Evolutionary conservation across 1,284 basidiomycete genomes (phyloP).

Genomic region (Ceratobasidium sp.): DNA sequence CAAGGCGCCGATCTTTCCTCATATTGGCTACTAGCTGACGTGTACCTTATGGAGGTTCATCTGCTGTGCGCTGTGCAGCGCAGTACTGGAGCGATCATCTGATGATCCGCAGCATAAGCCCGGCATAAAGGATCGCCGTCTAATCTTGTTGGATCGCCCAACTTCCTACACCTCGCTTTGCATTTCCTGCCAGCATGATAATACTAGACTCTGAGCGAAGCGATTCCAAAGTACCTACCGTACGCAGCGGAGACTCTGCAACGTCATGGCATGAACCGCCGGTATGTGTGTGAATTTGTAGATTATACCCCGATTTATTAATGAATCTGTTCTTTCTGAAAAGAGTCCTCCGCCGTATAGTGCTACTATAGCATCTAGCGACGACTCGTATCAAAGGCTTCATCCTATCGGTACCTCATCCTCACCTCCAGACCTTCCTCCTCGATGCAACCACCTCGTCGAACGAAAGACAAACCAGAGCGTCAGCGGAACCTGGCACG

Average conservation of each 20-base stretch:
- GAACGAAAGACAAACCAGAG: slow-evolving; percentile 8
- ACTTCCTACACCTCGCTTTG: not conserved
- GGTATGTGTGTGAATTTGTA: not conserved
- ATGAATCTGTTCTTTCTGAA: not conserved
- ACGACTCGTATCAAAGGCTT: not conserved
- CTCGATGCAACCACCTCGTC: slow-evolving; percentile 18
- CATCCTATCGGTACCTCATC: not conserved
- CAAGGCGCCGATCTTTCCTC: too few relatives aligned
- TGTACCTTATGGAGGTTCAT: not conserved
- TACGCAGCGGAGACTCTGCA: slow-evolving; percentile 7
- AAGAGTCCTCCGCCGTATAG: slow-evolving; percentile 32
- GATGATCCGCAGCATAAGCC: slow-evolving; percentile 14
- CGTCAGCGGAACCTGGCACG: slow-evolving; percentile 26
- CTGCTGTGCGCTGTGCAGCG: slow-evolving; percentile 35
- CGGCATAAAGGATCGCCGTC: not conserved
- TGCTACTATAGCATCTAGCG: not conserved
- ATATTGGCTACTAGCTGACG: not conserved
- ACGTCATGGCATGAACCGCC: not conserved
- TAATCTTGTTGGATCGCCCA: not conserved
- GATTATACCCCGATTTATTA: not conserved
- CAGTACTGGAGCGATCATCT: not conserved
- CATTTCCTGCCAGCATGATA: not conserved
- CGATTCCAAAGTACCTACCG: not conserved
- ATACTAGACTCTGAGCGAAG: slow-evolving; percentile 5
- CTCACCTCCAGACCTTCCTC: not conserved